phyloP scores from a whole-genome alignment of 805 yeast species.

The Scheffersomyces lignosus region DNA sequence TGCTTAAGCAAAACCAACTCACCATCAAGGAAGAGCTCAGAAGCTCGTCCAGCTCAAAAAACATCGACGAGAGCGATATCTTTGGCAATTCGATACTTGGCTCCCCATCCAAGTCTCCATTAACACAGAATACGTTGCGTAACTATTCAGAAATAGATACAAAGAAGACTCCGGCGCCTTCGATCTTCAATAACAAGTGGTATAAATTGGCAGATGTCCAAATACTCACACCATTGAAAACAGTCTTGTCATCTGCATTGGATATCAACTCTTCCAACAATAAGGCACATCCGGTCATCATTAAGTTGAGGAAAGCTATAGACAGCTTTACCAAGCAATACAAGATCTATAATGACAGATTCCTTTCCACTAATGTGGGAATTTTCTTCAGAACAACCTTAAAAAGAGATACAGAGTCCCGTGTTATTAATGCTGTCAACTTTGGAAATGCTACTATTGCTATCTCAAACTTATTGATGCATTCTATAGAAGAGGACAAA shows the following conservation, averaged over 20 bases:
- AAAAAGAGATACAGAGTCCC: slow-evolving; percentile 56
- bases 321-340: slow-evolving; percentile 5
- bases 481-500: slow-evolving; percentile 66
- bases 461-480: slow-evolving; percentile 55
- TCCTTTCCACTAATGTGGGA: slow-evolving; percentile 36
- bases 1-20: slow-evolving; percentile 20
- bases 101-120: neutral
- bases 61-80: slow-evolving; percentile 19
- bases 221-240: slow-evolving; percentile 11
- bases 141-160: slow-evolving; percentile 7
- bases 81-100: slow-evolving; percentile 37
- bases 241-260: slow-evolving; percentile 4
- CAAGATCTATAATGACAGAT: slow-evolving; percentile 17
- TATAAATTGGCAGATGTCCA: slow-evolving; percentile 13
- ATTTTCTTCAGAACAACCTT: slow-evolving; percentile 37
- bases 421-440: slow-evolving; percentile 58
- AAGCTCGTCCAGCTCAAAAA: slow-evolving; percentile 1
- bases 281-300: neutral
- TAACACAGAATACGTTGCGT: slow-evolving; percentile 1
- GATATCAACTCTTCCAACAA: neutral
- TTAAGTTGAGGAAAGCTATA: slow-evolving; percentile 1
- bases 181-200: neutral
- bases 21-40: slow-evolving; percentile 16
- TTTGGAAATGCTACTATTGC: slow-evolving; percentile 66
- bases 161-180: neutral